phyloP scores from a whole-genome alignment of 1,284 basidiomycete genomes.

The Pseudomicrostroma phylloplanum region DNA sequence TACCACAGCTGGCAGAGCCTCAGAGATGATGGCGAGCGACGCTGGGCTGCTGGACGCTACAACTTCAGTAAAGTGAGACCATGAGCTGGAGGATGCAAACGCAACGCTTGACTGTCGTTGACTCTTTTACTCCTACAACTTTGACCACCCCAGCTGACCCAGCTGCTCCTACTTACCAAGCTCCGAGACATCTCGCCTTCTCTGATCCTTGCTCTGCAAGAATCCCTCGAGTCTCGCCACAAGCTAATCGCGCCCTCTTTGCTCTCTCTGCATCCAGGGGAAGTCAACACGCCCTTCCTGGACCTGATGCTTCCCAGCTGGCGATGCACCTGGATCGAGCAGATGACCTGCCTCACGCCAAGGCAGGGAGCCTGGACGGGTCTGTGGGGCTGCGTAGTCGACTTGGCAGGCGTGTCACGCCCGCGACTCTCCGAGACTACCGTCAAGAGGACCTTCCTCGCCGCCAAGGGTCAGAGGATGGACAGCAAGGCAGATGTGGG shows the following conservation, averaged over 20 bases:
- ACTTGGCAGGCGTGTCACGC: not conserved
- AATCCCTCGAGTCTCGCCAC: no score
- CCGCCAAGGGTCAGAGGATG: not conserved
- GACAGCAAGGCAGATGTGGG: not conserved
- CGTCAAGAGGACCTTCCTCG: no score
- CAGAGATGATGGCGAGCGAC: not conserved
- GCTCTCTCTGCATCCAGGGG: not conserved
- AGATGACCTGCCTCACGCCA: not conserved
- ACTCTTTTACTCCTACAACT: not conserved
- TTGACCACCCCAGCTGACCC: not conserved
- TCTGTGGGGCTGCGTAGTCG: not conserved
- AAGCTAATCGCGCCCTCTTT: no score
- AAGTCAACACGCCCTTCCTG: not conserved
- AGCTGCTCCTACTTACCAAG: conserved; percentile 1
- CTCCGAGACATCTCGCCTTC: not conserved
- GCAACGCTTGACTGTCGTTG: not conserved
- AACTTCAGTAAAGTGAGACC: not conserved
- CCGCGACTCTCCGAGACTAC: not conserved
- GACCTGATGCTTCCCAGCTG: not conserved
- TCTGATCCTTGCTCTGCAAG: not conserved
- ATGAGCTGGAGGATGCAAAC: not conserved
- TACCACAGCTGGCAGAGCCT: not conserved
- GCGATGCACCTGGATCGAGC: not conserved
- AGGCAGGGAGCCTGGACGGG: not conserved
- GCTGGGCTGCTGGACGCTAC: not conserved